A percentile compares a stretch with the other conserved stretches of the same genome.
Evolutionary conservation across 768 basidiomycete species (phyloP).

Genomic region (Lyophyllum decastes): DNA sequence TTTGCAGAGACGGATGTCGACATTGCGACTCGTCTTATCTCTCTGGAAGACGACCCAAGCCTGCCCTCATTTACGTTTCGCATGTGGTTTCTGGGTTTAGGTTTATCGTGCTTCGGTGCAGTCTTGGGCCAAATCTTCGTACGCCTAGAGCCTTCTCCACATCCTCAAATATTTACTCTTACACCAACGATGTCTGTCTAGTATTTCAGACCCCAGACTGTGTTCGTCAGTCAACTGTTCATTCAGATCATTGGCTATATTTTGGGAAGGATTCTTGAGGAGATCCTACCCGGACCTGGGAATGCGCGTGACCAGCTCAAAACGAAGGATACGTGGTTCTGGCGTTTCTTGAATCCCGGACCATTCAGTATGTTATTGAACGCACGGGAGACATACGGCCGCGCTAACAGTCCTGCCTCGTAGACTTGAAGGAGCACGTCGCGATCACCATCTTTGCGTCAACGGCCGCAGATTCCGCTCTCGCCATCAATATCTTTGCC

Average conservation of each 20-base stretch:
- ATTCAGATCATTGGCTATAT: constrained; percentile 54
- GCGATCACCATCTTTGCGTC: constrained; percentile 63
- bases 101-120: constrained; percentile 56
- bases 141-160: constrained; percentile 7
- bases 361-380: constrained; percentile 47
- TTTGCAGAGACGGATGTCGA: constrained; percentile 45
- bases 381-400: no score
- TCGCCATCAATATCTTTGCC: constrained; percentile 61
- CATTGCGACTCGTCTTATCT: constrained; percentile 48
- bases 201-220: constrained; percentile 44
- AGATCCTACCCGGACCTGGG: constrained; percentile 37
- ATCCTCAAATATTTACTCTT: neutral
- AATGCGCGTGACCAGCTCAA: constrained; percentile 26
- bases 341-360: constrained; percentile 63
- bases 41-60: constrained; percentile 53
- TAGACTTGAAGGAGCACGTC: constrained; percentile 59
- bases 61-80: constrained; percentile 55
- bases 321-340: constrained; percentile 39
- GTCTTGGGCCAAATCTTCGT: constrained; percentile 54
- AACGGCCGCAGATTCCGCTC: constrained; percentile 58
- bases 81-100: constrained; percentile 55
- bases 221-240: constrained; percentile 48
- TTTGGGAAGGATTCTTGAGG: constrained; percentile 45
- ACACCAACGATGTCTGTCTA: constrained; percentile 17
- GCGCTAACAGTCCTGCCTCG: neutral